A percentile compares a stretch with the other conserved stretches of the same genome.
phyloP scores from a whole-genome alignment of 75 land plant genomes.

The Cupressus sempervirens region DNA sequence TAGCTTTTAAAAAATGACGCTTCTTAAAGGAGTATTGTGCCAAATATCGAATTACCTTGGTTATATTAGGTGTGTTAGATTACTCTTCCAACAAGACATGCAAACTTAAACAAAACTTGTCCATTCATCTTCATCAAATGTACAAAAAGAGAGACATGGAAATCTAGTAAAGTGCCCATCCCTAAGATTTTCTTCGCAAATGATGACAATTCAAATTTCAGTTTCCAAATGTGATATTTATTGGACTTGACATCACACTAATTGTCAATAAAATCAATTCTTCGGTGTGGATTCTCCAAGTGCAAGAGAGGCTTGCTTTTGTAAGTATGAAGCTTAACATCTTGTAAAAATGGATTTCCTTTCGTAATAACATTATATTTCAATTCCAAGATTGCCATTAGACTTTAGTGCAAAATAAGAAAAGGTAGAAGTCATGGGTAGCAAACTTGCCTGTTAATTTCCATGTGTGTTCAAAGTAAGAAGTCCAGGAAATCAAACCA shows the following conservation, averaged over 20 bases:
- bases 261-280: not conserved
- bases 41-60: too few species aligned
- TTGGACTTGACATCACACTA: not conserved
- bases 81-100: too few species aligned
- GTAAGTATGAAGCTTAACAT: not conserved
- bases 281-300: not conserved
- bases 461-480: not conserved
- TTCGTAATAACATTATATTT: not conserved
- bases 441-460: not conserved
- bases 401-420: not conserved
- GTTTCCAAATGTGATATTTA: not conserved
- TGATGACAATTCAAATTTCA: not conserved
- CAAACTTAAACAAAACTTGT: not conserved
- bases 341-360: not conserved
- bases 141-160: not conserved
- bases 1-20: too few species aligned
- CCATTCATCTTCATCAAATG: not conserved
- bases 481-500: not conserved
- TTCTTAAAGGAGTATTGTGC: too few species aligned
- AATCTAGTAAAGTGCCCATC: not conserved
- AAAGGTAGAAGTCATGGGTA: not conserved
- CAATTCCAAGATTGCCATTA: not conserved
- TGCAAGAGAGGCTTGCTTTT: not conserved
- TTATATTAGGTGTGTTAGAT: too few species aligned
- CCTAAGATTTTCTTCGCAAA: not conserved